A percentile compares a stretch with the other conserved stretches of the same genome.
These are phyloP conservation scores for Domatiomyces catenatus DNA, from an alignment of 2,329 filamentous ascomycete species.

Conservation along the genomic window DNA sequence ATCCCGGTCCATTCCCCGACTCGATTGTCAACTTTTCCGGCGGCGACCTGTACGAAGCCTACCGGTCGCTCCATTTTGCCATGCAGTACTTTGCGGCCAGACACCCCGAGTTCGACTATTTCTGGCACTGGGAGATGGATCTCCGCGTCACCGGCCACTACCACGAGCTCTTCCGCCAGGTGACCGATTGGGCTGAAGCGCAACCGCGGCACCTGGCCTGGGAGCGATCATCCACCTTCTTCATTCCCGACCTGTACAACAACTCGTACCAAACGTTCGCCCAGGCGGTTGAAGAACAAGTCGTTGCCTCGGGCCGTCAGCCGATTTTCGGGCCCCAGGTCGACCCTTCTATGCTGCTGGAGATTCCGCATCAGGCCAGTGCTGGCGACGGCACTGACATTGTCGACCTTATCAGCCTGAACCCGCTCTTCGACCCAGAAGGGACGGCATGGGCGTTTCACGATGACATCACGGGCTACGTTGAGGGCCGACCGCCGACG, in stretches of 20 bases:
- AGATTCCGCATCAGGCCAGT: slow-evolving; percentile 7
- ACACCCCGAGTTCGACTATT: slow-evolving; percentile 50
- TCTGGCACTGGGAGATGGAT: slow-evolving; percentile 60
- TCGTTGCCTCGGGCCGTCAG: slow-evolving; percentile 1
- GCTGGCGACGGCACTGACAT: slow-evolving; percentile 33
- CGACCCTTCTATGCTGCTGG: slow-evolving; percentile 5
- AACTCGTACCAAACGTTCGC: slow-evolving; percentile 10
- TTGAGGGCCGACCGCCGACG: slow-evolving; percentile 46
- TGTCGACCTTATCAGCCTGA: slow-evolving; percentile 62
- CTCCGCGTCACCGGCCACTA: slow-evolving; percentile 50
- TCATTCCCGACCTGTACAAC: slow-evolving; percentile 40
- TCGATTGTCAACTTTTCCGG: slow-evolving; percentile 19
- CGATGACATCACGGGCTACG: slow-evolving; percentile 56
- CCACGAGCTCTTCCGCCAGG: slow-evolving; percentile 57
- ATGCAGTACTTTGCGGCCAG: slow-evolving; percentile 49
- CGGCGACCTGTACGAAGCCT: slow-evolving; percentile 23
- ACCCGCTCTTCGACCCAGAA: slow-evolving; percentile 59
- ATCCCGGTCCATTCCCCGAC: slow-evolving; percentile 16
- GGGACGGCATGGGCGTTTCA: slow-evolving; percentile 59
- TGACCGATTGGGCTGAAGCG: slow-evolving; percentile 49
- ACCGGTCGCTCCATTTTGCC: slow-evolving; percentile 46
- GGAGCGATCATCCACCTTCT: slow-evolving; percentile 65
- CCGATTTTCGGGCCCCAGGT: slow-evolving; percentile 14
- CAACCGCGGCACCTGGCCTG: slow-evolving; percentile 60
- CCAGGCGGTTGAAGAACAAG: slow-evolving; percentile 7